A percentile compares a stretch with the other conserved stretches of the same genome.
Evolutionary conservation across 208 protist genomes (phyloP).

Genomic region (Wallacemonas sp.): DNA sequence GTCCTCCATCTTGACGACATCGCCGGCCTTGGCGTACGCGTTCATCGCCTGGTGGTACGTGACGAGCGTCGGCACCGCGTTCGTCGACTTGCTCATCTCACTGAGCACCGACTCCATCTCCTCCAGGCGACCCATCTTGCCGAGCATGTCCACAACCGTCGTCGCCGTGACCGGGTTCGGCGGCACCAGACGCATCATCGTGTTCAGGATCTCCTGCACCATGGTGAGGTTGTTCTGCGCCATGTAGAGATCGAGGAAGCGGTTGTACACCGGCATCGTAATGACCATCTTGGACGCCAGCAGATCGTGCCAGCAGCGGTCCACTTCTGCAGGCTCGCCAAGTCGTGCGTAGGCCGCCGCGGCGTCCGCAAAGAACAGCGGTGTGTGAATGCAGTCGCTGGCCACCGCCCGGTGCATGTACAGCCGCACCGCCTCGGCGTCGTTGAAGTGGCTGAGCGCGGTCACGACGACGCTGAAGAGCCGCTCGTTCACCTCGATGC

Average conservation of each 20-base stretch:
- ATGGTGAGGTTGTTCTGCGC: slow-evolving; percentile 75
- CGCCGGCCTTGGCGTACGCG: slow-evolving; percentile 90
- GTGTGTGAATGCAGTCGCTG: slow-evolving; percentile 45
- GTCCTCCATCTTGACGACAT: slow-evolving; percentile 85
- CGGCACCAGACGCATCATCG: slow-evolving; percentile 90
- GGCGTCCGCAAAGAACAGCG: slow-evolving; percentile 83
- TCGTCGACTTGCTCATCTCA: slow-evolving; percentile 87
- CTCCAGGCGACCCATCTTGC: slow-evolving; percentile 86
- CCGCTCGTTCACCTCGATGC: slow-evolving; percentile 69
- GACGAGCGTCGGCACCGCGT: slow-evolving; percentile 82
- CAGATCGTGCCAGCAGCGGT: slow-evolving; percentile 81
- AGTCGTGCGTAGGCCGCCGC: slow-evolving; percentile 71
- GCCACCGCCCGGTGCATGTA: slow-evolving; percentile 63
- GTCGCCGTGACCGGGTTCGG: slow-evolving; percentile 90
- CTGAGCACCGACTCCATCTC: slow-evolving; percentile 90
- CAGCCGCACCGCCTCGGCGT: slow-evolving; percentile 57
- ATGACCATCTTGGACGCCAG: slow-evolving; percentile 72
- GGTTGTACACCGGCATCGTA: slow-evolving; percentile 89
- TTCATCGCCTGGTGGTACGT: slow-evolving; percentile 93
- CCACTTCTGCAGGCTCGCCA: slow-evolving; percentile 54
- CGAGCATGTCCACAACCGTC: slow-evolving; percentile 92
- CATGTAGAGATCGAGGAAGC: slow-evolving; percentile 91
- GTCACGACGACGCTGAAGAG: slow-evolving; percentile 79
- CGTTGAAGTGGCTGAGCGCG: slow-evolving; percentile 64
- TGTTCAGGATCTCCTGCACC: slow-evolving; percentile 88